Conservation (phyloP, 2,329 filamentous ascomycete species). For the Fusarium brevicatenulatum region DNA sequence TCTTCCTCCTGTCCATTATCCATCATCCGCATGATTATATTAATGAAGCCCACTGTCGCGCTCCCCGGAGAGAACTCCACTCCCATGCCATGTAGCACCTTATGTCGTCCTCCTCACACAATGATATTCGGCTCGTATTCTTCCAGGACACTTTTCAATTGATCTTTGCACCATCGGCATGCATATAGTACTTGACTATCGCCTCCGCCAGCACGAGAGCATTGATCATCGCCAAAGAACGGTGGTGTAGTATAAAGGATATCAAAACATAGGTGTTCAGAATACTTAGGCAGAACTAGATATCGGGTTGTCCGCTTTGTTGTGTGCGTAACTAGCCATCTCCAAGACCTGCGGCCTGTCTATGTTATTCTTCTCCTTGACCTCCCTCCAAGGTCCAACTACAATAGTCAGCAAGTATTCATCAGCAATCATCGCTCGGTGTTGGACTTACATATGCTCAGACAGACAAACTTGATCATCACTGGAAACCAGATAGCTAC, state of each 20-base stretch:
- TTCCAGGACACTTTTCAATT: no score
- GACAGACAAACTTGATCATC: not conserved
- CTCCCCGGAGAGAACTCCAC: no score
- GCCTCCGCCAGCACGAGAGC: no score
- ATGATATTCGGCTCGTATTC: no score
- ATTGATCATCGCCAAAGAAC: no score
- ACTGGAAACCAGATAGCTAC: constrained; percentile 9
- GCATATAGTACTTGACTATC: no score
- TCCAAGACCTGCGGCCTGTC: not conserved
- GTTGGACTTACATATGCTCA: not conserved
- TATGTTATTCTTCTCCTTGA: rapidly evolving
- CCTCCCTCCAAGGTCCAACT: not conserved
- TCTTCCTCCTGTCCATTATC: rapidly evolving
- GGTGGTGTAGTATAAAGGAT: rapidly evolving
- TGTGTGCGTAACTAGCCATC: not conserved
- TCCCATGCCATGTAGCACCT: no score
- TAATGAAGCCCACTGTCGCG: no score
- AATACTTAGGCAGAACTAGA: not conserved
- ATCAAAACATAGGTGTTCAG: rapidly evolving
- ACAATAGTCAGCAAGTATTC: not conserved
- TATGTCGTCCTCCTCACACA: no score
- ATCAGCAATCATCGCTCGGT: rapidly evolving
- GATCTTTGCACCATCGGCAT: no score
- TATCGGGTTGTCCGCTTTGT: not conserved
- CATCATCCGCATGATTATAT: not conserved